Conservation (phyloP, 2,329 filamentous ascomycete genomes). For the Dothideomycetidae sp. region DNA sequence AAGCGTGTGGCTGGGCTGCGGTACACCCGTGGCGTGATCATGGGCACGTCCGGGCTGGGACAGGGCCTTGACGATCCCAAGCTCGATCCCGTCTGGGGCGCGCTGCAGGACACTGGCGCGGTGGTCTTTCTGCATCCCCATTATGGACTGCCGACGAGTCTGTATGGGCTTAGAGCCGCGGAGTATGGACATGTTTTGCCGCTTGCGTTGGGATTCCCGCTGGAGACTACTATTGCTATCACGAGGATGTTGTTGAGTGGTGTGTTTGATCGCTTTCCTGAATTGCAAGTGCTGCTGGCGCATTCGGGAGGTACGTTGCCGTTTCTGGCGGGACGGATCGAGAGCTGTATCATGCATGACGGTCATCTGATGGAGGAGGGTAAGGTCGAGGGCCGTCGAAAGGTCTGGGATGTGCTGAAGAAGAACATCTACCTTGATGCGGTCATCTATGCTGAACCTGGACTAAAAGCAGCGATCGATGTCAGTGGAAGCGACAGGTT, state of each 20-base stretch:
- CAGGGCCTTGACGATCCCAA: slow-evolving; percentile 63
- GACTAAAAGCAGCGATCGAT: slow-evolving; percentile 54
- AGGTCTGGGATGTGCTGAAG: slow-evolving; percentile 50
- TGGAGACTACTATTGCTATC: slow-evolving; percentile 86
- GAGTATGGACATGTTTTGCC: slow-evolving; percentile 79
- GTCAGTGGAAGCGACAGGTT: slow-evolving; percentile 54
- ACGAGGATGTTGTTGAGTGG: slow-evolving; percentile 76
- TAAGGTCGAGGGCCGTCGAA: slow-evolving; percentile 41
- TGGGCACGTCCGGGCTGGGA: slow-evolving; percentile 72
- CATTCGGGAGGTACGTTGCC: slow-evolving; percentile 82
- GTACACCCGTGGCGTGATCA: slow-evolving; percentile 70
- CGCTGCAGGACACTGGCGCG: slow-evolving; percentile 49
- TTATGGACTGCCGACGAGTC: slow-evolving; percentile 68
- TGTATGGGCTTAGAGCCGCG: slow-evolving; percentile 58
- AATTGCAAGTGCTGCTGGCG: slow-evolving; percentile 61
- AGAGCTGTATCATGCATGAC: slow-evolving; percentile 77
- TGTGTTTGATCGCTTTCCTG: slow-evolving; percentile 62
- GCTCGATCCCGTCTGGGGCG: slow-evolving; percentile 57
- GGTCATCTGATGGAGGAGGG: slow-evolving; percentile 55
- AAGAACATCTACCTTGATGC: slow-evolving; percentile 74
- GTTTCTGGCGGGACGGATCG: slow-evolving; percentile 75
- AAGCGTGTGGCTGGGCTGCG: slow-evolving; percentile 45
- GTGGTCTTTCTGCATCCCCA: slow-evolving; percentile 81
- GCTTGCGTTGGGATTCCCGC: slow-evolving; percentile 71
- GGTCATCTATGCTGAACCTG: slow-evolving; percentile 66